Evolutionary conservation across 352 stramenopile species (phyloP), one percentile per base, ranked within the genome.

Genomic region (Phytophthora chlamydospora): DNA sequence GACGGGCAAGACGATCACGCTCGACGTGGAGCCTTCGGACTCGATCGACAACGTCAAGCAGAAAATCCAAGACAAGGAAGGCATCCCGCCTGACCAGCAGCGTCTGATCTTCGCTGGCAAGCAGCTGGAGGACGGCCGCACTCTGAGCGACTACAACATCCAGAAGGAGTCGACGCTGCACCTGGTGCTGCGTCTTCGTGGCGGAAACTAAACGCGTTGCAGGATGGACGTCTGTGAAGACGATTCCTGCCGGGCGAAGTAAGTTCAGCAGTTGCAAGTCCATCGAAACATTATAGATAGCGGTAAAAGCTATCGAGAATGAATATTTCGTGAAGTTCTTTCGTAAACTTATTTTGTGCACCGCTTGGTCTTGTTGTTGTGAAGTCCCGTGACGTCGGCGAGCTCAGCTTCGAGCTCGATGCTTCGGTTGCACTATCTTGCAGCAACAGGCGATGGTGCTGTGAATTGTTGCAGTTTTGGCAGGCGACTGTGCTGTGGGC

Each of bases 161-260:
- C 88, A 96, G 83, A 95, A 98, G 79, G 95, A 99, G 77, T 98
- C 90, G 45, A 98, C 95, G 43, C 76, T 98, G 29, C 94, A 98
- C 83, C 78, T 98, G 58, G 96, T 98, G 53, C 77, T 98, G 24
- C 89, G 95, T 57, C 86, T 98, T 47, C 89, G 93, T 74, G 83
- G 83, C 76, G 80, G 83, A 50, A 96, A 53, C 32, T 59, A 31
- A 45, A 27, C 29, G 35, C 31, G 17, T 41, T 27, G 17, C 3
- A 12, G 19, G 21, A 8, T 16, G 19, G n/a, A 11, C 3, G 13
- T 13, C 8, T 16, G 40, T 56, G 14, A 14, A 12, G 27, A 35
- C 8, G 36, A 32, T 29, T 13, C 34, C 27, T 55, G 43, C 34
- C 35, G 24, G 43, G 16, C 41, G 55, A 40, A 58, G 56, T 45